Percentiles rank a stretch among this genome's conserved stretches.
Evolutionary conservation across 1,139 yeast genomes (phyloP).

Genomic region (Nakaseomyces bracarensis): DNA sequence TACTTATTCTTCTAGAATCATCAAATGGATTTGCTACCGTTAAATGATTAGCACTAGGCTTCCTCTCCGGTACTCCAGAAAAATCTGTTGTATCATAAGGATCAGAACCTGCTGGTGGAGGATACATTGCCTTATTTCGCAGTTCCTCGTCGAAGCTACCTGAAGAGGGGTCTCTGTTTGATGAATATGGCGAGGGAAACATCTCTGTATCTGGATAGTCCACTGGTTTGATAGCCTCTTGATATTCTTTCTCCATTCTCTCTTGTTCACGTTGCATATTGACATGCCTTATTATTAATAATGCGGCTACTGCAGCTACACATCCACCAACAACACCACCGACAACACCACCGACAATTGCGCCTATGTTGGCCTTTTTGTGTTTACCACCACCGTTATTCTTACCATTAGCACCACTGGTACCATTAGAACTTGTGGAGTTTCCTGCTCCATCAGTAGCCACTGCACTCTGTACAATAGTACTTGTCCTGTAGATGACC

Average conservation of each 20-base stretch:
- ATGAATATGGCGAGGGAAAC: conserved; percentile 13
- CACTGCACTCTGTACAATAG: conserved; percentile 23
- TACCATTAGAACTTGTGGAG: conserved; percentile 12
- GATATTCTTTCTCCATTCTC: conserved; percentile 33
- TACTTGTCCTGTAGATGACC: conserved; percentile 25
- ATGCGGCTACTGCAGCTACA: conserved; percentile 17
- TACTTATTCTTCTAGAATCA: conserved; percentile 29
- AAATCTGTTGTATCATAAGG: conserved; percentile 8
- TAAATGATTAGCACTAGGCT: conserved; percentile 8
- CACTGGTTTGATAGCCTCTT: conserved; percentile 33
- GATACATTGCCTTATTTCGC: conserved; percentile 9
- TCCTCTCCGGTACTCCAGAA: conserved; percentile 1
- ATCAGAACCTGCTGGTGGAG: conserved; percentile 5
- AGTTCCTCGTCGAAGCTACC: conserved; percentile 9
- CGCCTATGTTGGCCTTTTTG: conserved; percentile 27
- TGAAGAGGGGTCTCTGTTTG: conserved; percentile 8
- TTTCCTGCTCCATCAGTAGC: conserved; percentile 6
- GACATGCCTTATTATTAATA: conserved; percentile 25
- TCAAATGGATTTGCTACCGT: conserved; percentile 27
- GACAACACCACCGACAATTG: conserved; percentile 33
- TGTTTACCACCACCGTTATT: conserved; percentile 10
- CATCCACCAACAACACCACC: conserved; percentile 32
- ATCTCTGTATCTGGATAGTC: conserved; percentile 17
- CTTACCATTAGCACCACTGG: conserved; percentile 9
- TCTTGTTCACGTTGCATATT: conserved; percentile 31